Conservation (phyloP, 2,329 filamentous ascomycete genomes). For the Neophaeococcomyces aloes region DNA sequence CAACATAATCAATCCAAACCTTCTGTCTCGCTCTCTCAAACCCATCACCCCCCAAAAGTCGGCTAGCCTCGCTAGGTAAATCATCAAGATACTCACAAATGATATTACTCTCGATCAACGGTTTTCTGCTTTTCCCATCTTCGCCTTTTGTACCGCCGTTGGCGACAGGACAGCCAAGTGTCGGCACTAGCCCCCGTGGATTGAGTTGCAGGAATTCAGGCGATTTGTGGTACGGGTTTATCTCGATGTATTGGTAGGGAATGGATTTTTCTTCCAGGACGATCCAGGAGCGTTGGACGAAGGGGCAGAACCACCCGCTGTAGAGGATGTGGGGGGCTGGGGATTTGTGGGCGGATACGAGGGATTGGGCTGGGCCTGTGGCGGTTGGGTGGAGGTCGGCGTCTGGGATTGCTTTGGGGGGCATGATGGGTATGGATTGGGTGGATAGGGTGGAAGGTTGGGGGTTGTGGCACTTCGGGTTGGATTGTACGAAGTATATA, state of each 20-base stretch:
- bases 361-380: slow-evolving; percentile 1
- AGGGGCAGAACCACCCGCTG: slow-evolving; percentile 61
- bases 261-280: slow-evolving; percentile 57
- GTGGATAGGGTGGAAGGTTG: too few species aligned
- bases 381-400: slow-evolving; percentile 4
- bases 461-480: too few species aligned
- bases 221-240: slow-evolving; percentile 67
- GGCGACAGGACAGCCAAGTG: slow-evolving; percentile 38
- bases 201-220: slow-evolving; percentile 56
- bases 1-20: slow-evolving; percentile 66
- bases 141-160: slow-evolving; percentile 16
- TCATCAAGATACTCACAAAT: slow-evolving; percentile 70
- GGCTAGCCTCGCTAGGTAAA: slow-evolving; percentile 45
- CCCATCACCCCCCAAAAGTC: slow-evolving; percentile 49
- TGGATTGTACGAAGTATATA: too few species aligned
- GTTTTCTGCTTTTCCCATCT: slow-evolving; percentile 32
- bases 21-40: slow-evolving; percentile 56
- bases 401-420: slow-evolving; percentile 2
- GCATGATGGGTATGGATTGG: too few species aligned
- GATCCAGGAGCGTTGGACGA: slow-evolving; percentile 62
- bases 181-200: slow-evolving; percentile 65
- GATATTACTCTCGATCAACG: slow-evolving; percentile 62
- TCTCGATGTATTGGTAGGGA: slow-evolving; percentile 64
- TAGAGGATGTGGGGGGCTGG: slow-evolving; percentile 47
- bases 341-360: slow-evolving; percentile 1